Base-by-base conservation (phyloP, 2,329 filamentous ascomycete species). In the Mycogone perniciosa region DNA sequence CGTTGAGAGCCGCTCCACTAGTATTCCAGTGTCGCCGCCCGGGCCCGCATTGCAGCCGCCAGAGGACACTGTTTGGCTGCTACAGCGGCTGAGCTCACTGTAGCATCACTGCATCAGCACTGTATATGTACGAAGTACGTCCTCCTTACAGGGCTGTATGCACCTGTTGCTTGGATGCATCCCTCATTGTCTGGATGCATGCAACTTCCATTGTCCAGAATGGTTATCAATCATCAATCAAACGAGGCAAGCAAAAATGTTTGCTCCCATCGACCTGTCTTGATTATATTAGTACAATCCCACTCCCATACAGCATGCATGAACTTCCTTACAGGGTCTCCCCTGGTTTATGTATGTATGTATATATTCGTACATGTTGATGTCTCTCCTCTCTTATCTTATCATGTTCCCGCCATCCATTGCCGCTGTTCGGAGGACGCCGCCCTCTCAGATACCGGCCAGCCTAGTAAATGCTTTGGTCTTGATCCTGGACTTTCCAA, bases 351-450 rank as follows among this genome's bases (percentile, higher is more conserved):
- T 35, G 7, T 35, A 35, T 35, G 7, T 35, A 35, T 35, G 20
- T 31, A 27, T 8, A 46, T n/a, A 27, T 20, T 27, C 13, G 9
- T 35, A 7, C 20, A 6, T 26, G 5, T 40, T 38, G 10, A 45
- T 37, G 7, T 1, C 33, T 31, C 27, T 41, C 7, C 11, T 45
- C 31, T 38, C 37, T 3, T 30, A 40, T 20, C 43, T 35, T 31
- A 51, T 46, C 31, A 51, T 51, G 42, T 31, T 46, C 27, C 9
- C 42, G 26, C 31, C 31, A n/a, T n/a, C 7, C 13, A 46, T 6
- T 2, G 31, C n/a, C 13, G 39, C 33, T 46, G 35, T 51, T n/a
- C 44, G 48, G 39, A 46, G 33, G 9, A 51, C 48, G n/a, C 38
- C 13, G 10, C 26, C 31, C 31, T 51, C 50, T 8, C 41, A 35